Evolutionary conservation across 495 filamentous ascomycete species (phyloP).

Genomic region (Penicillium desertorum): DNA sequence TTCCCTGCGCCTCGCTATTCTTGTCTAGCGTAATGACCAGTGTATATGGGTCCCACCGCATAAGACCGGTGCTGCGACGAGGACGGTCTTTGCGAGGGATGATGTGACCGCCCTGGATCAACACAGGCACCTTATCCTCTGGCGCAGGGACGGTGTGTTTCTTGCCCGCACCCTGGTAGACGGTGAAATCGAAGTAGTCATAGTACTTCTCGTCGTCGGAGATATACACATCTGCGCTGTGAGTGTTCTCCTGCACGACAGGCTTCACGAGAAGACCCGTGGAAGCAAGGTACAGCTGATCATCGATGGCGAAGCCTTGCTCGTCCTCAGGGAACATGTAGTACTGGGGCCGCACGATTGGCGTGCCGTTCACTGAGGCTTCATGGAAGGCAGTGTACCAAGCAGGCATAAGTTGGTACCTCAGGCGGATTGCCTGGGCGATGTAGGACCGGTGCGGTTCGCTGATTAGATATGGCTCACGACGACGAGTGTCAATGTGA

Average conservation of each 20-base stretch:
- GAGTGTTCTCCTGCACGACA: constrained; percentile 70
- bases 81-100: constrained; percentile 86
- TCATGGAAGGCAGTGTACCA: constrained; percentile 98
- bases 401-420: constrained; percentile 85
- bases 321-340: constrained; percentile 89
- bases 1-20: constrained; percentile 71
- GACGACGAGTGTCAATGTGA: constrained; percentile 90
- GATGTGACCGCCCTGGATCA: constrained; percentile 92
- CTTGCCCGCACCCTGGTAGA: constrained; percentile 67
- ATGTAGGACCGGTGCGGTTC: constrained; percentile 86
- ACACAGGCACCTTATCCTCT: constrained; percentile 77
- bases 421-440: constrained; percentile 78
- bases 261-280: constrained; percentile 89
- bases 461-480: constrained; percentile 87
- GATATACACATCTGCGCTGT: constrained; percentile 77
- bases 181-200: constrained; percentile 85
- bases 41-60: constrained; percentile 94
- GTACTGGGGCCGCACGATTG: constrained; percentile 88
- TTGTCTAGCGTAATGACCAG: constrained; percentile 75
- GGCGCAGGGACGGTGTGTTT: constrained; percentile 68
- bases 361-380: constrained; percentile 75
- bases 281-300: constrained; percentile 86
- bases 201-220: constrained; percentile 87
- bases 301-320: constrained; percentile 79
- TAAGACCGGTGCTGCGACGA: constrained; percentile 77